Percentiles rank a stretch among this genome's conserved stretches.
These are phyloP conservation scores for Clitopilus hobsonii DNA, from an alignment of 768 basidiomycete species.

Conservation along the genomic window DNA sequence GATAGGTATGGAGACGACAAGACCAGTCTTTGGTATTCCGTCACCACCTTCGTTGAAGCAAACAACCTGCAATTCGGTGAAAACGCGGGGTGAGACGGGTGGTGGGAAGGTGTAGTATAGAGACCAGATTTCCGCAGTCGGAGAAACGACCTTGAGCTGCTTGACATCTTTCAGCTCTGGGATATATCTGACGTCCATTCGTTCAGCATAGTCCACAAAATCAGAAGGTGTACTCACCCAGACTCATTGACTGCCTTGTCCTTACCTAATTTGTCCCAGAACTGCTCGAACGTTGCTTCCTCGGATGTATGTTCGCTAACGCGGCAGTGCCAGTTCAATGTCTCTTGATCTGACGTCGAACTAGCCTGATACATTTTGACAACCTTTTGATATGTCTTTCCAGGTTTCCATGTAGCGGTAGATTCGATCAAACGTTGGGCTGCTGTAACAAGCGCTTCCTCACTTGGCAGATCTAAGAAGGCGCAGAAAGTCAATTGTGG, in stretches of 20 bases:
- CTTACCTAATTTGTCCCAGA: slow-evolving; percentile 65
- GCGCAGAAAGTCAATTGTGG: background rate
- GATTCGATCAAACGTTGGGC: slow-evolving; percentile 54
- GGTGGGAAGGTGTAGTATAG: slow-evolving; percentile 69
- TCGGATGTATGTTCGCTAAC: slow-evolving; percentile 58
- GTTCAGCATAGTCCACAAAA: background rate
- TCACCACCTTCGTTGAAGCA: background rate
- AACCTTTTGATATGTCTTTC: slow-evolving; percentile 53
- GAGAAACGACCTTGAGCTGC: slow-evolving; percentile 57
- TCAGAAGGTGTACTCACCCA: slow-evolving; percentile 38
- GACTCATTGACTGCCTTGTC: slow-evolving; percentile 68
- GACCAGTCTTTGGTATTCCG: slow-evolving; percentile 18
- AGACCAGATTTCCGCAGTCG: slow-evolving; percentile 65
- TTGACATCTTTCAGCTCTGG: slow-evolving; percentile 59
- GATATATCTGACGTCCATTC: slow-evolving; percentile 46
- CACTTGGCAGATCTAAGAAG: slow-evolving; percentile 52
- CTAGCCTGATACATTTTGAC: slow-evolving; percentile 50
- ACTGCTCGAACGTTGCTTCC: slow-evolving; percentile 69
- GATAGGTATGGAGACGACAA: slow-evolving; percentile 62
- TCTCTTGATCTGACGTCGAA: slow-evolving; percentile 39
- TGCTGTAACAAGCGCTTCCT: slow-evolving; percentile 50
- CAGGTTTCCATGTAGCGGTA: slow-evolving; percentile 58
- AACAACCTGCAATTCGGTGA: slow-evolving; percentile 68
- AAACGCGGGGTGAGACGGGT: slow-evolving; percentile 68
- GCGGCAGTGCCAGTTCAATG: slow-evolving; percentile 54